Base-by-base conservation (phyloP, 495 filamentous ascomycete species). In the Trichoderma virens region DNA sequence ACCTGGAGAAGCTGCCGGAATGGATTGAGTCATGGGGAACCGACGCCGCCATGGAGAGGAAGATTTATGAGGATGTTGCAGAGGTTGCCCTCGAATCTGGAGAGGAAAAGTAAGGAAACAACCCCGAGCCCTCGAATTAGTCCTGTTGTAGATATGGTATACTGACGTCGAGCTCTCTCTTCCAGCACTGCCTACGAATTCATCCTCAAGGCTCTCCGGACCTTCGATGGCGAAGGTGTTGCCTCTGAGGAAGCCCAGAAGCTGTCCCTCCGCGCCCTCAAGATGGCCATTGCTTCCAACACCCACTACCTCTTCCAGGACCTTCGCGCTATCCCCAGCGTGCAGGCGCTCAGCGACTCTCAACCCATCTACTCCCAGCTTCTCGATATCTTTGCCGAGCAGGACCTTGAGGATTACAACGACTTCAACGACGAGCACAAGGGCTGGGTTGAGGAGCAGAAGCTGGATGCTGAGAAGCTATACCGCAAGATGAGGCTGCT, bases 291-390 rank as follows among this genome's bases (percentile, higher is more conserved):
- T 64, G 82, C 83, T 56, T 82, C 89, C 65, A 86, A 86, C 14
- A 78, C 81, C 39, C 91, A 93, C 74, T 93, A 90, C 80, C 91
- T 96, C 79, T 98, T 98, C 82, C 89, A 93, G 69, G 92, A 97
- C 69, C 82, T 99, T 68, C 92, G 91, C 60, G 84, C 85, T 34
- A 87, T 96, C 62, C 90, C 96, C 64, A 84, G 89, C 61, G 85
- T 99, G 60, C 91, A 96, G 76, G 87, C 89, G 2, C 88, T 99
- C 38, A 86, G 86, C 67, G 84, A 90, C 63, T 90, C 88, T 65
- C 89, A 97, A 66, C 86, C 89, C 51, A 80, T 88, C 38, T 89
- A 91, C 73, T 92, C 87, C 68, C 91, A 98, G 74, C 86, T 99
- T 14, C 86, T 97, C 64, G 93, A 97, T 67, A 90, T 98, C 73